Base-by-base conservation (phyloP, 1,284 basidiomycete species). In the Hemileia vastatrix region DNA sequence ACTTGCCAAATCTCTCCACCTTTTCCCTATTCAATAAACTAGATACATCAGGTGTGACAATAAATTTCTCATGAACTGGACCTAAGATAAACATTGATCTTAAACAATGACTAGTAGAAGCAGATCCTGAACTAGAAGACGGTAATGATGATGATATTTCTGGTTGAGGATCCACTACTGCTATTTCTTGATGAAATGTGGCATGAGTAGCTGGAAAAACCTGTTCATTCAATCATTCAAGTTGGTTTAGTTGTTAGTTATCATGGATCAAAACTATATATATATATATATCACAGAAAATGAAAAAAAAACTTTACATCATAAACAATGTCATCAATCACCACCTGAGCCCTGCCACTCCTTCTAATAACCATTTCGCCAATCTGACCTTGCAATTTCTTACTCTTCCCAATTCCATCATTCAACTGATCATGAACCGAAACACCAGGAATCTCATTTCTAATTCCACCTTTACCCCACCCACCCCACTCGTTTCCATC, bases 151-250 rank as follows among this genome's bases (percentile, higher is more conserved):
- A n/a, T n/a, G n/a, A n/a, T n/a, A n/a, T n/a, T 6, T 54, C 43
- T 13, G 58, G 58, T 19, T 47, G 18, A 13, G 58, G 58, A 54
- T 61, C 58, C 6, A 61, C 33, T 23, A 61, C 58, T 15, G 58
- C 58, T 11, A 61, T 40, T 33, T 61, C 58, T 54, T 61, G 58
- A 61, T 61, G 58, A 33, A 61, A 61, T 4, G 51, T 61, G 21
- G 58, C 40, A 13, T 61, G 51, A 9, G 58, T 40, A 11, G 48
- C 58, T 1, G 58, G 51, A 18, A 61, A 33, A 11, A 61, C 58
- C 58, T 57, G 6, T 18, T 6, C 6, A 21, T 31, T 11, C n/a
- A n/a, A n/a, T n/a, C n/a, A n/a, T n/a, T n/a, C n/a, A n/a, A n/a
- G n/a, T n/a, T n/a, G n/a, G n/a, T n/a, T n/a, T n/a, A n/a, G n/a